phyloP scores from a whole-genome alignment of 805 yeast genomes.

The Candida railenensis region DNA sequence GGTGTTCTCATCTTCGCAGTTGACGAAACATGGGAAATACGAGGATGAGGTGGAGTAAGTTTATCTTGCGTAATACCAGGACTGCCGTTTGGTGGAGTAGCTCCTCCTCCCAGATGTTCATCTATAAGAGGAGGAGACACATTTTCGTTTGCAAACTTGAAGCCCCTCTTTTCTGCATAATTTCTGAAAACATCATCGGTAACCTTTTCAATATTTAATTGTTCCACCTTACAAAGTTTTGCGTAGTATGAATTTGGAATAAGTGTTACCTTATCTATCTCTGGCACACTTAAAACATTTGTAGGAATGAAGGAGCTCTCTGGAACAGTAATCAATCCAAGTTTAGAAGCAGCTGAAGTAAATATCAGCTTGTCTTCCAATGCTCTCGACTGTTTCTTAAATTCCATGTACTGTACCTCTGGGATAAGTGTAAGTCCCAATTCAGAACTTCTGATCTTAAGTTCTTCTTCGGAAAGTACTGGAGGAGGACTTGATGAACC shows the following conservation, averaged over 20 bases:
- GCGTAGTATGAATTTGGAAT: conserved; percentile 65
- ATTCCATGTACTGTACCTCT: conserved; percentile 16
- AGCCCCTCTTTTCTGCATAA: conserved; percentile 52
- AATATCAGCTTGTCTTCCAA: conserved; percentile 25
- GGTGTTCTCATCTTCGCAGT: not conserved
- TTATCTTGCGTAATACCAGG: conserved; percentile 13
- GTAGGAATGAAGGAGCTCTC: conserved; percentile 61
- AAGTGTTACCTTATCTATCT: conserved; percentile 55
- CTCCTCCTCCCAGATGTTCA: conserved; percentile 1
- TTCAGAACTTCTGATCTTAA: conserved; percentile 22
- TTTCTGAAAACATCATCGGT: conserved; percentile 43
- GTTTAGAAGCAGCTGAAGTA: conserved; percentile 37
- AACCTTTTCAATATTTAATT: conserved; percentile 43
- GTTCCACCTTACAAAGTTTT: conserved; percentile 48
- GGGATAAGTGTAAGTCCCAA: conserved; percentile 35
- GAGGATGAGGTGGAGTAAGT: conserved; percentile 6
- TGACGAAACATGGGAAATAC: not conserved
- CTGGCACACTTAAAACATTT: conserved; percentile 55
- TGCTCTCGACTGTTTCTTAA: conserved; percentile 18
- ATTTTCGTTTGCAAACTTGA: conserved; percentile 23
- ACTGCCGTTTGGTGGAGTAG: conserved; percentile 15
- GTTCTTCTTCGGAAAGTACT: conserved; percentile 1
- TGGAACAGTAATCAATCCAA: conserved; percentile 58
- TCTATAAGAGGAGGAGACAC: conserved; percentile 18
- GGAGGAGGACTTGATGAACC: not conserved